phyloP scores from a whole-genome alignment of 768 basidiomycete species.

The Calocybe cyanea region DNA sequence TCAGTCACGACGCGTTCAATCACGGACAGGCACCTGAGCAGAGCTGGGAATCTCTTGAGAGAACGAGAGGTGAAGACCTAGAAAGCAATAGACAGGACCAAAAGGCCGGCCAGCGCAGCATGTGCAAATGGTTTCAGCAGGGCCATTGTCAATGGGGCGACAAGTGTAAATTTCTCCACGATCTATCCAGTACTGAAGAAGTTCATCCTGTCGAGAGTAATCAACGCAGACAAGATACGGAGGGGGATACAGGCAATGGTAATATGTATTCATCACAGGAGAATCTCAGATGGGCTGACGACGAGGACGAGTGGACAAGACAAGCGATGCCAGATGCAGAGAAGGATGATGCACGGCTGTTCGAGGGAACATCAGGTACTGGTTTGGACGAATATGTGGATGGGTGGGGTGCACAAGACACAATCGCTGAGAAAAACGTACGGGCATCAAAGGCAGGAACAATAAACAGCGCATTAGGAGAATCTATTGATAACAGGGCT shows the following conservation, averaged over 20 bases:
- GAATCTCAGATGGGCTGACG: slow-evolving; percentile 6
- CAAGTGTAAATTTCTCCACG: slow-evolving; percentile 9
- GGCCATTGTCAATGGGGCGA: slow-evolving; percentile 6
- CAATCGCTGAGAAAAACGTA: too few species aligned
- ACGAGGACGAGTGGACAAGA: slow-evolving; percentile 2
- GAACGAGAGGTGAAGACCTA: too few species aligned
- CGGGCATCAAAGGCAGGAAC: too few species aligned
- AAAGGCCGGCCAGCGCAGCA: neutral
- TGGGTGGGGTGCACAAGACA: neutral
- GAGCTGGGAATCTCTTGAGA: neutral
- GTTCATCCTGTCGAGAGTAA: neutral
- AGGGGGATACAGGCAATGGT: too few species aligned
- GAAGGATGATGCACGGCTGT: too few species aligned
- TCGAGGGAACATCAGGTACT: too few species aligned
- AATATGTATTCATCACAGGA: too few species aligned
- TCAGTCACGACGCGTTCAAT: slow-evolving; percentile 7
- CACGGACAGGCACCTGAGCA: neutral
- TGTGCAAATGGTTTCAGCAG: slow-evolving; percentile 4
- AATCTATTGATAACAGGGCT: too few species aligned
- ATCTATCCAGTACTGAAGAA: neutral
- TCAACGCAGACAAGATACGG: slow-evolving; percentile 6
- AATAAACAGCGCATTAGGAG: too few species aligned
- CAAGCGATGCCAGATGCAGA: neutral
- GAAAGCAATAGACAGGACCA: too few species aligned
- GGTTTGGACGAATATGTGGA: neutral